phyloP scores from a whole-genome alignment of 306 rosid species.

The Ziziphus jujuba region DNA sequence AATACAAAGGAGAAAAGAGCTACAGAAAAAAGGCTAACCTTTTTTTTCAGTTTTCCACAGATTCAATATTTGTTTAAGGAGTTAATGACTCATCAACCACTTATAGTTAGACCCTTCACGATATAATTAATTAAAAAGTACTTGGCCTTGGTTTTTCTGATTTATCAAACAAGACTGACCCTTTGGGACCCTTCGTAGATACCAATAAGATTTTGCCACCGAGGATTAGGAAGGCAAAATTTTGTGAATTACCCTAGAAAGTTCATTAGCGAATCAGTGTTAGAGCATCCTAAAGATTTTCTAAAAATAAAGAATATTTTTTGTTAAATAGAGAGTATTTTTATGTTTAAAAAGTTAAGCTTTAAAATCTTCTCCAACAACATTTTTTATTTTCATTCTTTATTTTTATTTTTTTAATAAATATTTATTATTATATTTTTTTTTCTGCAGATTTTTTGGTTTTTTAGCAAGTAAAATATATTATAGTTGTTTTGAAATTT shows the following conservation, averaged over 20 bases:
- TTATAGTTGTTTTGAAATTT: too few species aligned
- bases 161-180: constrained; percentile 22
- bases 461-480: too few species aligned
- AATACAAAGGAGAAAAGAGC: constrained; percentile 18
- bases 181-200: constrained; percentile 29
- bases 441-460: too few species aligned
- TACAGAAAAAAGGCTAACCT: constrained; percentile 24
- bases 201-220: constrained; percentile 25
- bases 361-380: too few species aligned
- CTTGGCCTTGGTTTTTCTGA: constrained; percentile 14
- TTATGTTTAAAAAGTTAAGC: too few species aligned
- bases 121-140: constrained; percentile 17
- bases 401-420: too few species aligned
- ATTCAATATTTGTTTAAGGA: constrained; percentile 22
- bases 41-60: constrained; percentile 6
- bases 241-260: background rate
- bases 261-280: background rate
- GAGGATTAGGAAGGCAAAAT: background rate
- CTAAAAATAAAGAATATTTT: too few species aligned
- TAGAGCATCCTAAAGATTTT: too few species aligned
- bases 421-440: too few species aligned
- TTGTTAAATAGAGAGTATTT: too few species aligned
- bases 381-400: too few species aligned
- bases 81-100: constrained; percentile 65
- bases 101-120: constrained; percentile 46